These are phyloP conservation scores for Debaryomyces hansenii DNA, from an alignment of 805 yeast genomes.

Conservation along the genomic window DNA sequence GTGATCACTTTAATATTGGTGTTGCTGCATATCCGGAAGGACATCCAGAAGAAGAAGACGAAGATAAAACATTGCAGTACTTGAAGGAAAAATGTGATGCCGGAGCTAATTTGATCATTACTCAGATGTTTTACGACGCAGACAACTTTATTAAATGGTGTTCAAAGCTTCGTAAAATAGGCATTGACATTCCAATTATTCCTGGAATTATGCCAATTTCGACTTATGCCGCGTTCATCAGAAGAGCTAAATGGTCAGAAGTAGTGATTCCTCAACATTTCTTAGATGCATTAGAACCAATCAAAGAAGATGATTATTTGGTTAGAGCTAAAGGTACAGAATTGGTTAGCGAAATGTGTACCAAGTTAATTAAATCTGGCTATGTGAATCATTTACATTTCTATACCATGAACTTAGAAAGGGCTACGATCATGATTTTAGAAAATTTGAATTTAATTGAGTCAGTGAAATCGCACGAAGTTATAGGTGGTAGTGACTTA, in stretches of 20 bases:
- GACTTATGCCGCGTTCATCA: conserved; percentile 87
- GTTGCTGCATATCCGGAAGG: conserved; percentile 99
- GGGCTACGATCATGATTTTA: conserved; percentile 83
- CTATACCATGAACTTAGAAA: conserved; percentile 96
- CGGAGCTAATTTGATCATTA: conserved; percentile 91
- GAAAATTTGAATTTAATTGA: conserved; percentile 67
- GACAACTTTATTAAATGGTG: conserved; percentile 88
- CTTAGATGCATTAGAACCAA: conserved; percentile 67
- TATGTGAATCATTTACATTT: conserved; percentile 85
- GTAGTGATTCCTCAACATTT: conserved; percentile 77
- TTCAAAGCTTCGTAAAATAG: conserved; percentile 60
- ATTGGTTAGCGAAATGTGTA: conserved; percentile 82
- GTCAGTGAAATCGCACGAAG: conserved; percentile 36
- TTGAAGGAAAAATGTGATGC: conserved; percentile 88
- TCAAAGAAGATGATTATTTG: conserved; percentile 84
- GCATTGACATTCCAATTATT: conserved; percentile 81
- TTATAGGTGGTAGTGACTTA: conserved; percentile 41
- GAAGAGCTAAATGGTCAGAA: conserved; percentile 95
- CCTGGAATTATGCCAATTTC: conserved; percentile 99
- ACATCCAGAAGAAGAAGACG: conserved; percentile 78
- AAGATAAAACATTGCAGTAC: conserved; percentile 51
- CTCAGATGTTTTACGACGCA: conserved; percentile 96
- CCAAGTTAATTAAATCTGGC: conserved; percentile 65
- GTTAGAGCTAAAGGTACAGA: conserved; percentile 87
- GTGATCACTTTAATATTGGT: conserved; percentile 89